phyloP scores from a whole-genome alignment of 345 rosid species.

The Atalantia buxifolia region DNA sequence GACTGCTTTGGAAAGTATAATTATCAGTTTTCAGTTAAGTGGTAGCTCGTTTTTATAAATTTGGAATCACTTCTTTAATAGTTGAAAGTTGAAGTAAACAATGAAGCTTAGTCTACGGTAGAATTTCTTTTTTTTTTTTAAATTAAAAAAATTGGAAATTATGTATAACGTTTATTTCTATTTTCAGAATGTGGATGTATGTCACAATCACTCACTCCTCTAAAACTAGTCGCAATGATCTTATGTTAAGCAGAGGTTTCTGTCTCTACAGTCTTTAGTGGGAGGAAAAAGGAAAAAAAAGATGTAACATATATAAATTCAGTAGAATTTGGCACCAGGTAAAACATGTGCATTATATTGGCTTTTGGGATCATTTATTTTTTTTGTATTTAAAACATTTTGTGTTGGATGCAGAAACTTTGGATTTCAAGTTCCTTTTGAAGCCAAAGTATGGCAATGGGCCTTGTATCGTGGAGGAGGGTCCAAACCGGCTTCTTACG shows the following conservation, averaged over 20 bases:
- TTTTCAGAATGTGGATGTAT: background rate
- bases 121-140: background rate
- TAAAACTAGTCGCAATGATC: background rate
- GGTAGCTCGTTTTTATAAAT: background rate
- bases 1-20: background rate
- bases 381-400: conserved; percentile 1
- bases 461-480: conserved; percentile 88
- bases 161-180: too few species aligned
- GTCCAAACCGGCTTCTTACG: conserved; percentile 65
- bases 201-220: background rate
- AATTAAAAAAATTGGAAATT: background rate
- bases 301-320: background rate
- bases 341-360: background rate
- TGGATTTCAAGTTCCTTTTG: conserved; percentile 97
- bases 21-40: background rate
- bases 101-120: background rate
- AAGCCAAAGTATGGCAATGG: conserved; percentile 66
- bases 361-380: background rate
- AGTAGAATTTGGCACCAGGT: background rate
- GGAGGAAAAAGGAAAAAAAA: too few species aligned
- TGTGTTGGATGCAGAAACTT: conserved; percentile 54
- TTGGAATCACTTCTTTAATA: background rate
- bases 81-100: background rate
- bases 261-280: too few species aligned
- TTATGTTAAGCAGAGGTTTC: background rate